phyloP scores from a whole-genome alignment of 208 protist species.

The Lotmaria passim region DNA sequence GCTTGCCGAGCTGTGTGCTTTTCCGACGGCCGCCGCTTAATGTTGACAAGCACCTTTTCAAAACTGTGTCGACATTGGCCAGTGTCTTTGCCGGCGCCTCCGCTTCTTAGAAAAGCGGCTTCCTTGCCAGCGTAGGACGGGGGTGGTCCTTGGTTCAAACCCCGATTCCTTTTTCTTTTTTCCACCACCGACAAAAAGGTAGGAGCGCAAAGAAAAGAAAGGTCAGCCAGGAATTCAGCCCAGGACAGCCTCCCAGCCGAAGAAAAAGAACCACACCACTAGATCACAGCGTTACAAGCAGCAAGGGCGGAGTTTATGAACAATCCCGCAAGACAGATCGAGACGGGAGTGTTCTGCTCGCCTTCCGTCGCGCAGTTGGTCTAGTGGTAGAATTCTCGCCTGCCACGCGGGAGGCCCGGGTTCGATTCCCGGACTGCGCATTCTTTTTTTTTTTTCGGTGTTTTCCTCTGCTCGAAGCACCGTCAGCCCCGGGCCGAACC shows the following conservation, averaged over 20 bases:
- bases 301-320: too few species aligned
- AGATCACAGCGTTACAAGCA: too few species aligned
- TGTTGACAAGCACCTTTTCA: not conserved
- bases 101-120: not conserved
- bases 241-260: constrained; percentile 93
- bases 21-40: not conserved
- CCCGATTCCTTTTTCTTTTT: not conserved
- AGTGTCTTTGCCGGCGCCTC: not conserved
- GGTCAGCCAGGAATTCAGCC: constrained; percentile 86
- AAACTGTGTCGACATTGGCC: too few species aligned
- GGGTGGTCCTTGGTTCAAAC: not conserved
- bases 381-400: constrained; percentile 93
- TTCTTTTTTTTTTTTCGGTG: constrained; percentile 53
- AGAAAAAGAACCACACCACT: constrained; percentile 94
- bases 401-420: constrained; percentile 93
- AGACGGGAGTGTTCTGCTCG: too few species aligned
- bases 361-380: constrained; percentile 78
- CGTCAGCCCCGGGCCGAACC: not conserved
- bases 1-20: constrained; percentile 32
- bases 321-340: too few species aligned
- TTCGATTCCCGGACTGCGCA: constrained; percentile 95
- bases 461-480: too few species aligned
- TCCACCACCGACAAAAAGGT: constrained; percentile 39
- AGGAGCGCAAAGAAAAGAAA: constrained; percentile 43
- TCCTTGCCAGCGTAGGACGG: too few species aligned